A percentile compares a stretch with the other conserved stretches of the same genome.
These are phyloP conservation scores for Monosporascus sp. DNA, from an alignment of 2,329 filamentous ascomycete species.

Conservation along the genomic window DNA sequence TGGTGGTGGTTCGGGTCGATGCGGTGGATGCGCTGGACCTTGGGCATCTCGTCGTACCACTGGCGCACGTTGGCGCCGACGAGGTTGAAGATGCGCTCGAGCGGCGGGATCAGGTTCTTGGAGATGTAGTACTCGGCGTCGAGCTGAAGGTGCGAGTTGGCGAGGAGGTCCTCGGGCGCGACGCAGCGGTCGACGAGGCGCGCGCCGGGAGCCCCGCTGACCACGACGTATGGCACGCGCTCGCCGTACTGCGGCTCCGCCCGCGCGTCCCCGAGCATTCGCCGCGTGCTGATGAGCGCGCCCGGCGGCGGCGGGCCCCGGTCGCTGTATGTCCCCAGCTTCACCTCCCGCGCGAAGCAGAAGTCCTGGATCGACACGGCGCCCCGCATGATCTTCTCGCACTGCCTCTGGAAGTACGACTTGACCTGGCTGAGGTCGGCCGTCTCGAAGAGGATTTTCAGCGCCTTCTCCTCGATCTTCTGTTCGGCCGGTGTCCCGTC, in stretches of 20 bases:
- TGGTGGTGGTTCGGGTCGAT: slow-evolving; percentile 36
- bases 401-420: slow-evolving; percentile 82
- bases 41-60: slow-evolving; percentile 98
- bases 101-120: slow-evolving; percentile 90
- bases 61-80: slow-evolving; percentile 83
- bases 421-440: slow-evolving; percentile 87
- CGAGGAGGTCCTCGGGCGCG: slow-evolving; percentile 74
- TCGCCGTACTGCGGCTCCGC: slow-evolving; percentile 93
- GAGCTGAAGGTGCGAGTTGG: slow-evolving; percentile 70
- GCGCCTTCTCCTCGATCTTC: slow-evolving; percentile 88
- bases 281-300: slow-evolving; percentile 78
- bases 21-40: slow-evolving; percentile 69
- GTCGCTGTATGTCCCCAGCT: slow-evolving; percentile 80
- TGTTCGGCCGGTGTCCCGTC: slow-evolving; percentile 95
- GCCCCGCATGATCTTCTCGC: slow-evolving; percentile 85
- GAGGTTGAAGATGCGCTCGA: slow-evolving; percentile 94
- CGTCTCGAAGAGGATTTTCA: slow-evolving; percentile 86
- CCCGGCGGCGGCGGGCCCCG: slow-evolving; percentile 77
- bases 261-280: slow-evolving; percentile 80
- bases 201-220: slow-evolving; percentile 81
- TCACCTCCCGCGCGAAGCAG: slow-evolving; percentile 90
- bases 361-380: slow-evolving; percentile 90
- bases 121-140: slow-evolving; percentile 96
- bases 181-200: slow-evolving; percentile 86
- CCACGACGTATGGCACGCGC: slow-evolving; percentile 88